These are phyloP conservation scores for Ustilago curta DNA, from an alignment of 1,284 basidiomycete genomes.

Conservation along the genomic window DNA sequence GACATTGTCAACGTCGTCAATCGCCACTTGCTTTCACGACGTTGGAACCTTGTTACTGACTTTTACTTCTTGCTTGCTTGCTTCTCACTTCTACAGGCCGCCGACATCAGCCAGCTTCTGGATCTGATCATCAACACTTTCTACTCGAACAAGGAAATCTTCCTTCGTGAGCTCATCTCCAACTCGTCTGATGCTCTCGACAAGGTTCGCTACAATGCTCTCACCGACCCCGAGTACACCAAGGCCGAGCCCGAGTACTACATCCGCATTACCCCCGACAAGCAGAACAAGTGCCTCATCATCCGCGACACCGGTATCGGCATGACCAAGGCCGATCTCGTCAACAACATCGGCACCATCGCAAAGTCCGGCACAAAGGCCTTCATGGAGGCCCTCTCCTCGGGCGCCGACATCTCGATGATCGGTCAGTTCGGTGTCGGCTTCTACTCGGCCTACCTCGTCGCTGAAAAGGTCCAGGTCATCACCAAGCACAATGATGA, in stretches of 20 bases:
- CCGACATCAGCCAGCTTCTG: slow-evolving; percentile 67
- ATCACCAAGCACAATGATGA: slow-evolving; percentile 99
- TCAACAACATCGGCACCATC: slow-evolving; percentile 99
- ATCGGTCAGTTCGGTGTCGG: slow-evolving; percentile 94
- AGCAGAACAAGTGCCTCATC: slow-evolving; percentile 91
- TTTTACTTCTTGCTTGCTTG: neutral
- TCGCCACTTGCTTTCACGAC: neutral
- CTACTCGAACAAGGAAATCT: slow-evolving; percentile 69
- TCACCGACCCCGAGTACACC: slow-evolving; percentile 67
- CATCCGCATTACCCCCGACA: slow-evolving; percentile 75
- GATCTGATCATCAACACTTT: slow-evolving; percentile 70
- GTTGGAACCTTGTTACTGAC: slow-evolving; percentile 13
- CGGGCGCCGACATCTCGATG: slow-evolving; percentile 77
- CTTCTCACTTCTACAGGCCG: slow-evolving; percentile 38
- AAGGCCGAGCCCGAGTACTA: slow-evolving; percentile 68
- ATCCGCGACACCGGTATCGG: slow-evolving; percentile 98
- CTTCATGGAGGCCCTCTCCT: slow-evolving; percentile 90
- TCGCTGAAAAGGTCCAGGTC: slow-evolving; percentile 97
- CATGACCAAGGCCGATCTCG: slow-evolving; percentile 73
- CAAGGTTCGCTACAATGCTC: slow-evolving; percentile 68
- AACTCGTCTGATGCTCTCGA: slow-evolving; percentile 69
- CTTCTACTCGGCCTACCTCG: slow-evolving; percentile 99
- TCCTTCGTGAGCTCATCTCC: slow-evolving; percentile 69
- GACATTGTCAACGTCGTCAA: neutral
- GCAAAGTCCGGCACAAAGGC: slow-evolving; percentile 97